These are phyloP conservation scores for Trichoderma sp. DNA, from an alignment of 2,329 filamentous ascomycete species.

Conservation along the genomic window DNA sequence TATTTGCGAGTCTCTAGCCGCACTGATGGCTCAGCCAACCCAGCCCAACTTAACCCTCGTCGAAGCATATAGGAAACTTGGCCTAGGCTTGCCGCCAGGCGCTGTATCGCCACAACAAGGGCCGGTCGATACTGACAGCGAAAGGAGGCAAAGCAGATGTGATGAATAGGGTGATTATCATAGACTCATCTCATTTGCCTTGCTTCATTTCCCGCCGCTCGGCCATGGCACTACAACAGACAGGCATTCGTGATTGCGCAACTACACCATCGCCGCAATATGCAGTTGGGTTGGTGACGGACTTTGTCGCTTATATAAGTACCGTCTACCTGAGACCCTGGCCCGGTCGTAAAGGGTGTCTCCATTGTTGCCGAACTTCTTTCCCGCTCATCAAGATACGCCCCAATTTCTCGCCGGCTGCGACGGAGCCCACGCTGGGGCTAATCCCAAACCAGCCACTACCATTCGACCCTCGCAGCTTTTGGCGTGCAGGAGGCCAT, in stretches of 20 bases:
- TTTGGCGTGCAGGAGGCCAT: constrained; percentile 25
- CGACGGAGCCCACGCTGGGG: constrained; percentile 24
- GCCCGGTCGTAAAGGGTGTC: constrained; percentile 8
- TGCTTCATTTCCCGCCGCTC: background rate
- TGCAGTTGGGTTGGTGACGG: constrained; percentile 12
- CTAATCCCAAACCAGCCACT: constrained; percentile 23
- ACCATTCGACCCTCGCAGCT: constrained; percentile 24
- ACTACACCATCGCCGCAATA: constrained; percentile 9
- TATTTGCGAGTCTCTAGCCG: background rate
- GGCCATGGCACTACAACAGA: constrained; percentile 7
- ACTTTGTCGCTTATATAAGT: background rate
- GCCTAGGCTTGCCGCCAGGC: constrained; percentile 3
- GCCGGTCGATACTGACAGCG: background rate
- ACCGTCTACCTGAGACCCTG: constrained; percentile 8
- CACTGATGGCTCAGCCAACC: background rate
- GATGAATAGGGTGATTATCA: background rate
- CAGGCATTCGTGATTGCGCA: background rate
- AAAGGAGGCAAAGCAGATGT: background rate
- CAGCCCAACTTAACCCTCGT: background rate
- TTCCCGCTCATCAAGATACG: constrained; percentile 19
- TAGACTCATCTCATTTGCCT: background rate
- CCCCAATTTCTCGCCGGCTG: constrained; percentile 20
- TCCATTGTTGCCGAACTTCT: constrained; percentile 22
- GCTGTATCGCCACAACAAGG: background rate
- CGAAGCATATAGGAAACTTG: background rate